phyloP scores from a whole-genome alignment of 352 stramenopile species.

The Globisporangium mamillatum region DNA sequence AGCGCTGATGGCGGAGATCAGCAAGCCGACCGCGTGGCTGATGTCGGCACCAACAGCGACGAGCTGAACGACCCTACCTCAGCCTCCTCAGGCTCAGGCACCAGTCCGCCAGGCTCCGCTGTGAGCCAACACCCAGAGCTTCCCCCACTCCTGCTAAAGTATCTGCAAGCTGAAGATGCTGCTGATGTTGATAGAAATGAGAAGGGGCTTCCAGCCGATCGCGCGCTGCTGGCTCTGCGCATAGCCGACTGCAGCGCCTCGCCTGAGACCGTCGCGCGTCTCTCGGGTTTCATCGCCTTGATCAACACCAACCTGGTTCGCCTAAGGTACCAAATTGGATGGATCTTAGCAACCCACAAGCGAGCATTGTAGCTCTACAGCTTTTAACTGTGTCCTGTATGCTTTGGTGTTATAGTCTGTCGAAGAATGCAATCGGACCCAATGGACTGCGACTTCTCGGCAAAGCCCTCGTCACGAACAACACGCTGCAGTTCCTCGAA shows the following conservation, averaged over 20 bases:
- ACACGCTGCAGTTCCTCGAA: slow-evolving; percentile 54
- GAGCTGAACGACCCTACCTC: neutral
- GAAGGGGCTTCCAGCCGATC: neutral
- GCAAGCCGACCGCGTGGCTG: neutral
- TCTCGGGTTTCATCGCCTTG: slow-evolving; percentile 27
- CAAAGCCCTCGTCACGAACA: slow-evolving; percentile 60
- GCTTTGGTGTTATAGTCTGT: slow-evolving; percentile 23
- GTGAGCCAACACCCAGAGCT: neutral
- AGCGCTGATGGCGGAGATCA: neutral
- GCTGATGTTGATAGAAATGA: neutral
- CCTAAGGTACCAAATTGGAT: slow-evolving; percentile 20
- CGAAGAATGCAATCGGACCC: slow-evolving; percentile 42
- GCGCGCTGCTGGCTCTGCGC: slow-evolving; percentile 10
- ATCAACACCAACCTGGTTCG: slow-evolving; percentile 34
- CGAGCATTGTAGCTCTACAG: neutral
- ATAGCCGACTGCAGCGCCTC: slow-evolving; percentile 24
- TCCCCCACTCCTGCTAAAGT: neutral
- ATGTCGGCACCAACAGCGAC: neutral
- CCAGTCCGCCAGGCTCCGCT: neutral
- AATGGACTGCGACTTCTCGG: slow-evolving; percentile 39
- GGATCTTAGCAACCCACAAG: neutral
- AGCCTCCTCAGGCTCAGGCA: neutral
- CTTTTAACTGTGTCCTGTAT: neutral
- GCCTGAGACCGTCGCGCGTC: slow-evolving; percentile 14
- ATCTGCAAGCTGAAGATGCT: neutral